phyloP scores from a whole-genome alignment of 768 basidiomycete species.

The Lanmaoa rubissima region DNA sequence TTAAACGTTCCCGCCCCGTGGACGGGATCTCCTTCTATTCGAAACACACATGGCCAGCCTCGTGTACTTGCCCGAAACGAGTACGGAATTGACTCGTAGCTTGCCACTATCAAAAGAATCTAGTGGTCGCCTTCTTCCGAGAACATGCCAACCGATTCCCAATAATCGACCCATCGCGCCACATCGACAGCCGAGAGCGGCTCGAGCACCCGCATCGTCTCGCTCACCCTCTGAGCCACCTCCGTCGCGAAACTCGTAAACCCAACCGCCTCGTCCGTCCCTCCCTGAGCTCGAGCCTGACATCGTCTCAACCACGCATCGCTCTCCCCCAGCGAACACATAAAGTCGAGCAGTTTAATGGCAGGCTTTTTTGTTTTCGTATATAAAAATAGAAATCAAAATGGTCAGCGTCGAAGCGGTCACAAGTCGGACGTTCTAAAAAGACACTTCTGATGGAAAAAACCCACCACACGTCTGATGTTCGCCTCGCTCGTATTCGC shows the following conservation, averaged over 20 bases:
- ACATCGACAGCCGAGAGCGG: slow-evolving; percentile 29
- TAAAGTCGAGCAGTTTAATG: slow-evolving; percentile 33
- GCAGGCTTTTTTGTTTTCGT: slow-evolving; percentile 25
- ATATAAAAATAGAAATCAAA: not conserved
- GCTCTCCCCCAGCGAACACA: slow-evolving; percentile 18
- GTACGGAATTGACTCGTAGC: not conserved
- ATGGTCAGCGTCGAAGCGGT: slow-evolving; percentile 2
- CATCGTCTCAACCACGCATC: slow-evolving; percentile 13
- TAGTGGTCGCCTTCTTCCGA: not conserved
- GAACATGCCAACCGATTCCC: slow-evolving; percentile 32
- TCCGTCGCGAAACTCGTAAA: slow-evolving; percentile 23
- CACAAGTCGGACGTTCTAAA: slow-evolving; percentile 35
- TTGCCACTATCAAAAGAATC: no score
- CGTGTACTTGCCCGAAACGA: not conserved
- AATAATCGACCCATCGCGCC: slow-evolving; percentile 39
- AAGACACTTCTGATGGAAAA: slow-evolving; percentile 20
- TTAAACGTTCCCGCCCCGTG: no score
- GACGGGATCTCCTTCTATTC: not conserved
- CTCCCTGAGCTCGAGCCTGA: not conserved
- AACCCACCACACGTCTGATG: slow-evolving; percentile 30
- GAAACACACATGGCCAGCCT: not conserved
- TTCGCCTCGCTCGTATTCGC: slow-evolving; percentile 20
- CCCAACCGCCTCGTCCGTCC: slow-evolving; percentile 1
- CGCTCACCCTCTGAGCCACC: slow-evolving; percentile 32
- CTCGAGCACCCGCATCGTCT: slow-evolving; percentile 31